Evolutionary conservation across 129 eudicot genomes (phyloP), one percentile per base, ranked within the genome.

Genomic region (Artemisia tridentata): DNA sequence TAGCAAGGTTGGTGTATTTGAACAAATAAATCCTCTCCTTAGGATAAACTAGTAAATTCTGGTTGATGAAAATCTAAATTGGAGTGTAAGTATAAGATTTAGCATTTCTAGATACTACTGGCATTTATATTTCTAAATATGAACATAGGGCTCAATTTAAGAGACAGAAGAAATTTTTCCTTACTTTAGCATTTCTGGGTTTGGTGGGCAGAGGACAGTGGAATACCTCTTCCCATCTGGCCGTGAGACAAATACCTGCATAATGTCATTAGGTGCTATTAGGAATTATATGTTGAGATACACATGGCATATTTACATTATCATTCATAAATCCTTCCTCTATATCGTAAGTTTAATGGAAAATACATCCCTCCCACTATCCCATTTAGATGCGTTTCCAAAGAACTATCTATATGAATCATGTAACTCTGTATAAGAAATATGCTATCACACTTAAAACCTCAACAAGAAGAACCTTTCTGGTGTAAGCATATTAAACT

Each of bases 211-310:
- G 59, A 93, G 86, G 21, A 93, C 98, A 74, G 88, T 83, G 5
- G 98, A 87, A 74, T 81, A 76, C 73, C 76, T 89, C 47, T 84
- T 80, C 63, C 96, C 98, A 63, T 84, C 77, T 71, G 88, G 85
- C 31, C 97, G 87, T 63, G 98, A 85, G 76, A 93, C 90, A 79
- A 93, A 93, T 51, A 85, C 81, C 98, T 93, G 91, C 83, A 74
- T 13, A 72, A 31, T 66, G 50, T 54, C 66, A 66, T 45, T 55
- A 23, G 25, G 47, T 63, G 19, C 56, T 67, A 18, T 47, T 23
- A n/a, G 0, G 9, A 34, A 53, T 50, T n/a, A 23, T 41, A 71
- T 63, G 21, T 11, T 72, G 43, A 34, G 43, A 6, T 34, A 38
- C 45, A 63, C 43, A 71, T 38, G 62, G 18, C 34, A 17, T n/a